phyloP scores from a whole-genome alignment of 1,284 basidiomycete species.

The Amylostereum chailletii region DNA sequence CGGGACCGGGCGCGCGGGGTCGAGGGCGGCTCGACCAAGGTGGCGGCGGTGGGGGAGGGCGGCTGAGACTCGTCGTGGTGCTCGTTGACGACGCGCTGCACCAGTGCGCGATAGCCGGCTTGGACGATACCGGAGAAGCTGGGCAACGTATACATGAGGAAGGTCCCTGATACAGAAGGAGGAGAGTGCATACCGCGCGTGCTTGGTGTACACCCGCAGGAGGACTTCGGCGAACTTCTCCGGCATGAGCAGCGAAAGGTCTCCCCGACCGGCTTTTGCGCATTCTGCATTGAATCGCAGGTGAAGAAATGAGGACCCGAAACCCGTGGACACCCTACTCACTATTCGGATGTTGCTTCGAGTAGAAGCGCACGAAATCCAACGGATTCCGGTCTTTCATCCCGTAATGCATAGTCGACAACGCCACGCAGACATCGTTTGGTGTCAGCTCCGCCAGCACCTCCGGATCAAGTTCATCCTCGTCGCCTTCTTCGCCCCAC shows the following conservation, averaged over 20 bases:
- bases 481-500: slow-evolving; percentile 13
- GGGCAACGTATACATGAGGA: slow-evolving; percentile 6
- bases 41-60: neutral
- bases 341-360: slow-evolving; percentile 56
- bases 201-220: slow-evolving; percentile 58
- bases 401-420: slow-evolving; percentile 61
- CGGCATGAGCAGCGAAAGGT: slow-evolving; percentile 58
- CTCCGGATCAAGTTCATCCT: slow-evolving; percentile 14
- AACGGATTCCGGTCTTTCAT: slow-evolving; percentile 65
- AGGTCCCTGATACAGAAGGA: neutral
- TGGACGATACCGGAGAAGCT: slow-evolving; percentile 53
- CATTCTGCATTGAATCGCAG: slow-evolving; percentile 25
- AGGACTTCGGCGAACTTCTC: slow-evolving; percentile 52
- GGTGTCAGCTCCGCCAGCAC: slow-evolving; percentile 28
- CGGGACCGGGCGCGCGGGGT: neutral
- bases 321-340: slow-evolving; percentile 11
- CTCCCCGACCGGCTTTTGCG: slow-evolving; percentile 37
- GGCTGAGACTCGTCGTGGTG: neutral
- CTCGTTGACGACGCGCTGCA: slow-evolving; percentile 14
- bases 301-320: neutral
- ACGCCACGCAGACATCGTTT: slow-evolving; percentile 55
- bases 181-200: slow-evolving; percentile 28
- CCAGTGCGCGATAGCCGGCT: slow-evolving; percentile 51
- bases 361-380: slow-evolving; percentile 62
- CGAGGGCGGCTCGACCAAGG: neutral